Base-by-base conservation (phyloP, 192 early-diverging fungal species). In the Gryganskiella cystojenkinii region DNA sequence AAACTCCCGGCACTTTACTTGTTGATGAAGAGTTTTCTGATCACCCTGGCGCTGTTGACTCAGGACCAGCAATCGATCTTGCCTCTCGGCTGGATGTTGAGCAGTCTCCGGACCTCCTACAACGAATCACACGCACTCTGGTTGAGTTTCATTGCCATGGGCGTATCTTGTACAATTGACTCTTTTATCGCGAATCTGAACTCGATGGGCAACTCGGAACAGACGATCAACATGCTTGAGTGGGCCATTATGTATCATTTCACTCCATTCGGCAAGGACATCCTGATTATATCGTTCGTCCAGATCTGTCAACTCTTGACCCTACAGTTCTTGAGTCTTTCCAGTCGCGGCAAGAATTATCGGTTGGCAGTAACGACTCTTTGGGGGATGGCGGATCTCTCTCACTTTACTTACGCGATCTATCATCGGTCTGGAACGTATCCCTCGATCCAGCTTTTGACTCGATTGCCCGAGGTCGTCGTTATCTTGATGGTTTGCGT, bases 181-280 rank as follows among this genome's bases (percentile, higher is more conserved):
- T 78, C 74, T 3, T 78, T 78, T 60, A 78, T 78, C 46, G 47
- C 65, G 28, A 78, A 78, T 33, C 56, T 78, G 35, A 56, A 78
- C 44, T 54, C 33, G 28, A 60, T n/a, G n/a, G 60, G 64, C 17
- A 44, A 25, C 40, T 56, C 40, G 47, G 83, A 84, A 37, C 81
- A 82, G 37, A 68, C 81, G 22, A 71, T 64, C 35, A 82, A 64
- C 25, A 78, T 84, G 56, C 74, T 82, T 25, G 83, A 84, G 45
- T 84, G 81, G 78, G 80, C 83, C 15, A 64, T 84, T 20, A 40
- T 82, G 45, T 75, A 82, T 47, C 80, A 84, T 51, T 84, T 83
- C 43, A 64, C 63, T 20, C 58, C 71, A 22, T 37, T 28, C 46
- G 67, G 81, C 40, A 42, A 58, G n/a, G 81, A 84, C 67, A 62